Percentiles rank a stretch among this genome's conserved stretches.
phyloP scores from a whole-genome alignment of 805 yeast genomes.

The Myxozyma sirexii region DNA sequence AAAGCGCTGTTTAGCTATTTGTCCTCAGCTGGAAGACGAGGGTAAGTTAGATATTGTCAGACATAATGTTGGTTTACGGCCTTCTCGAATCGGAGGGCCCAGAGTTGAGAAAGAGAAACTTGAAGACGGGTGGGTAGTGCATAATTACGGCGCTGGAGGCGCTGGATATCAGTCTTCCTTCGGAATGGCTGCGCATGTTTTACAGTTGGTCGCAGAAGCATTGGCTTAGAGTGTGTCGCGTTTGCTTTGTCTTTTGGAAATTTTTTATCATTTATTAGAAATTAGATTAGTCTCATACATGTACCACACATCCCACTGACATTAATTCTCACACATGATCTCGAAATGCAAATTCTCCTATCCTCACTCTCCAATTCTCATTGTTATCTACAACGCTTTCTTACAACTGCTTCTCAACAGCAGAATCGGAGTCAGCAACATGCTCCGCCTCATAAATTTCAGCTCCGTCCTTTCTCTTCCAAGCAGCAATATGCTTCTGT shows the following conservation, averaged over 20 bases:
- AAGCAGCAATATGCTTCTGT: neutral
- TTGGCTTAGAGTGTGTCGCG: neutral
- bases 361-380: neutral
- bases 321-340: neutral
- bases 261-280: neutral
- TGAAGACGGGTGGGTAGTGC: constrained; percentile 52
- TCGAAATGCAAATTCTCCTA: neutral
- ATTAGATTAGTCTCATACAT: neutral
- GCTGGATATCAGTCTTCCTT: constrained; percentile 76
- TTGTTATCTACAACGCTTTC: too few species aligned
- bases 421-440: neutral
- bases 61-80: constrained; percentile 75
- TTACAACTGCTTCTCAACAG: neutral
- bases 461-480: neutral
- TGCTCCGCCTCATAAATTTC: neutral
- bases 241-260: neutral
- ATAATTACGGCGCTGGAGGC: constrained; percentile 70
- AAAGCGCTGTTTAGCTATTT: constrained; percentile 44
- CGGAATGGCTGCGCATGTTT: constrained; percentile 58
- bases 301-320: neutral
- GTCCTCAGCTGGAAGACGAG: constrained; percentile 48
- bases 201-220: constrained; percentile 37
- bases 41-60: constrained; percentile 56
- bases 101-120: constrained; percentile 61
- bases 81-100: constrained; percentile 74